Evolutionary conservation across 164 flowering plant genomes (phyloP).

Genomic region (Chimonanthus salicifolius): DNA sequence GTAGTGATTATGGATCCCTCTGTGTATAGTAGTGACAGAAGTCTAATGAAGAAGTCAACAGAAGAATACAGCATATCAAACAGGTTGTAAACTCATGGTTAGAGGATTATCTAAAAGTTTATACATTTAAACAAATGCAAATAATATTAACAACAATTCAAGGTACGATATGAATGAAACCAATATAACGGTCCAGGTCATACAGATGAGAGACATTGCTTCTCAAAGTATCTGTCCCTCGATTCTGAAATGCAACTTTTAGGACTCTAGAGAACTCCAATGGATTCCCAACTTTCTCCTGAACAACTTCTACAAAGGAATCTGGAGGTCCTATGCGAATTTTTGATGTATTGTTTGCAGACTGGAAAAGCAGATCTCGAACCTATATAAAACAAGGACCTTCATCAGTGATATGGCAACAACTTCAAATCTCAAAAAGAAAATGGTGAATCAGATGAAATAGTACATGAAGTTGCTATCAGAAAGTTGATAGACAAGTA

Average conservation of each 20-base stretch:
- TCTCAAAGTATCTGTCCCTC: constrained; percentile 52
- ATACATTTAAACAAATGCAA: neutral
- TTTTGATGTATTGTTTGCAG: constrained; percentile 40
- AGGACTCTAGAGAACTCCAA: constrained; percentile 67
- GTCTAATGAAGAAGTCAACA: too few species aligned
- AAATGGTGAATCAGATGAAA: too few species aligned
- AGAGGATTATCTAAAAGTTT: neutral
- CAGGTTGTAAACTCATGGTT: neutral
- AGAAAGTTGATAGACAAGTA: neutral
- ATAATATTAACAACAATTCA: neutral
- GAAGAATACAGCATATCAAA: too few species aligned
- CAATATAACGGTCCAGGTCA: constrained; percentile 19
- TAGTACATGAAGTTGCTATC: too few species aligned
- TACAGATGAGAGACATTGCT: constrained; percentile 87
- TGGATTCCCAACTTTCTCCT: constrained; percentile 84
- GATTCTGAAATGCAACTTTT: constrained; percentile 56
- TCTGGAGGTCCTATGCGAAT: constrained; percentile 50
- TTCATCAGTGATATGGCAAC: neutral
- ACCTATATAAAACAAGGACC: constrained; percentile 36
- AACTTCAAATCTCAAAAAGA: neutral
- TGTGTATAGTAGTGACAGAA: too few species aligned
- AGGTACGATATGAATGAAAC: neutral
- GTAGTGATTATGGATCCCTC: neutral
- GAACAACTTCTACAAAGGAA: constrained; percentile 56
- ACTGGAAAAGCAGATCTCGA: constrained; percentile 65